Conservation (phyloP, 345 rosid species). For the Euphorbia peplus region DNA sequence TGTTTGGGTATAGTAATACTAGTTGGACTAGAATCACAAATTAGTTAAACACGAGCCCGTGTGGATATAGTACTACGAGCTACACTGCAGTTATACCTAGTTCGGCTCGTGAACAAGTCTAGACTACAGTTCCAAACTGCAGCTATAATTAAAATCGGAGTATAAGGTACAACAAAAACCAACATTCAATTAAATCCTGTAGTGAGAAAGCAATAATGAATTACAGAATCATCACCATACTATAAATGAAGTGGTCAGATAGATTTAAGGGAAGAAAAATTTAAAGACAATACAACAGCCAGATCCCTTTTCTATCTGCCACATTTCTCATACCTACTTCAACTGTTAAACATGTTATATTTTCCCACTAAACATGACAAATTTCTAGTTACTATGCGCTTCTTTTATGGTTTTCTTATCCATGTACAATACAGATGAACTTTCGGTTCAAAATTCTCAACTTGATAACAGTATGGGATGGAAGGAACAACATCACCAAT, state of each 20-base stretch:
- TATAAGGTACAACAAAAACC: background rate
- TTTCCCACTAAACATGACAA: conserved; percentile 16
- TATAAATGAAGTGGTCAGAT: conserved; percentile 6
- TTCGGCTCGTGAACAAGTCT: too few species aligned
- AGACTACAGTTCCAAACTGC: background rate
- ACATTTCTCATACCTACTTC: conserved; percentile 20
- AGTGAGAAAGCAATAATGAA: background rate
- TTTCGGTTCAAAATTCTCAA: conserved; percentile 17
- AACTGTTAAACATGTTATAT: conserved; percentile 26
- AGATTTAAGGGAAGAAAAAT: conserved; percentile 3
- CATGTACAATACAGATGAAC: conserved; percentile 19
- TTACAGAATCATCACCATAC: conserved; percentile 5
- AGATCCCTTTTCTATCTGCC: conserved; percentile 16
- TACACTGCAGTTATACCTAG: too few species aligned
- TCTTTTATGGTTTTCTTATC: conserved; percentile 18
- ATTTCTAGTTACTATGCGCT: conserved; percentile 24
- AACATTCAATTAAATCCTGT: background rate
- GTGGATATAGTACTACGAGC: too few species aligned
- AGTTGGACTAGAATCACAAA: too few species aligned
- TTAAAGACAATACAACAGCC: conserved; percentile 20
- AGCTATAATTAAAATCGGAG: background rate
- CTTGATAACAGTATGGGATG: conserved; percentile 3
- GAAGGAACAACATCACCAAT: conserved; percentile 6
- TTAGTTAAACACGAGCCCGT: too few species aligned
- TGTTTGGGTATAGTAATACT: too few species aligned